These are phyloP conservation scores for Puccinellia tenuiflora DNA, from an alignment of 176 grass and related monocot genomes.

Conservation along the genomic window DNA sequence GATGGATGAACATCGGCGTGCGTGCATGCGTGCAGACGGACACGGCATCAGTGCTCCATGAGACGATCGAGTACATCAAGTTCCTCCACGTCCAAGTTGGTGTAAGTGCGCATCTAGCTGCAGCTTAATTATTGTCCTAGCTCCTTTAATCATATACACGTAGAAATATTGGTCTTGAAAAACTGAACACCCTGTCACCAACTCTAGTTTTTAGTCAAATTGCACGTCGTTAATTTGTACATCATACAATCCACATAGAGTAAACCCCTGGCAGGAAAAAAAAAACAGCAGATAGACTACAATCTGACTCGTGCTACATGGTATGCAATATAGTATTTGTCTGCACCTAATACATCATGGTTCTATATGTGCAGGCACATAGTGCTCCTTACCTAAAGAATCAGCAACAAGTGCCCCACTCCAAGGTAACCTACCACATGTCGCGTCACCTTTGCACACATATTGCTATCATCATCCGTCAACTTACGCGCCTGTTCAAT, in stretches of 20 bases:
- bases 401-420: constrained; percentile 55
- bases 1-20: constrained; percentile 1
- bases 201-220: not conserved
- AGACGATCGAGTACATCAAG: constrained; percentile 98
- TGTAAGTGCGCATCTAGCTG: constrained; percentile 50
- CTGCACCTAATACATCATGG: not conserved
- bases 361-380: constrained; percentile 37
- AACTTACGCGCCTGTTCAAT: not conserved
- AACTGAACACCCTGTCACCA: not conserved
- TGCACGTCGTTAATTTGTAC: not conserved
- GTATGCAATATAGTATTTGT: not conserved
- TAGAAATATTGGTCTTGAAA: not conserved
- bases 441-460: not conserved
- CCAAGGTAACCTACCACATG: not conserved
- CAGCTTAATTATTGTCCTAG: not conserved
- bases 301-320: not conserved
- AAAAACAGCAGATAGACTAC: not conserved
- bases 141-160: not conserved
- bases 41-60: constrained; percentile 94
- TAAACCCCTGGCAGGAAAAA: not conserved
- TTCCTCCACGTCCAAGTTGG: constrained; percentile 95
- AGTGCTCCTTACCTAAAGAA: constrained; percentile 84
- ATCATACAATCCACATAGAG: not conserved
- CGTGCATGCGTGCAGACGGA: constrained; percentile 60
- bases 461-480: not conserved